Base-by-base conservation (phyloP, 2,329 filamentous ascomycete genomes). In the Emmonsia crescens region DNA sequence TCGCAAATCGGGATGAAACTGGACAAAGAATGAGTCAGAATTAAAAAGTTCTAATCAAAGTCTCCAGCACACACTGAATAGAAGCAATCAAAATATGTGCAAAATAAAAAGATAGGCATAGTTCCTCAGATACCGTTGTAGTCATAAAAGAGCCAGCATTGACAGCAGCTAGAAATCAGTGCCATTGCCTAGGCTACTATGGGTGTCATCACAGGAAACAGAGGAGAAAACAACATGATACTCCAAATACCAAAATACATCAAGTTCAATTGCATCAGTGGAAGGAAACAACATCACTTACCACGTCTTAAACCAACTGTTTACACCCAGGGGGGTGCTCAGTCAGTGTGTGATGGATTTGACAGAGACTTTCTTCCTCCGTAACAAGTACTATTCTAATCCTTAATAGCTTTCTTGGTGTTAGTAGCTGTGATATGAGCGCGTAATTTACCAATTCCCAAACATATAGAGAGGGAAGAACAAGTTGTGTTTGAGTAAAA, bases 51-150 rank as follows among this genome's bases (percentile, higher is more conserved):
- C 5, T 24, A 57, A 49, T 21, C 31, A 16, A 24, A 51, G 33
- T n/a, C 52, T 24, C 31, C 29, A 14, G 4, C 10, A 38, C n/a
- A 14, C 9, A 29, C 29, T 6, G 14, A 46, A 10, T 12, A 46
- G 56, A 36, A 59, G 5, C 2, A 29, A 16, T 58, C 14, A 24
- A 38, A 48, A 40, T 33, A 59, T 14, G 21, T 24, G n/a, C 6
- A 42, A 51, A 49, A 51, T 48, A 31, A 46, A 33, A 36, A 44
- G 38, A 36, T 59, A 16, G 40, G 33, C 65, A 64, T 59, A 59
- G 60, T 80, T 80, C 82, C 83, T 94, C 89, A 94, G 89, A 94
- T 94, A 94, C 89, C 89, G 89, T 94, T 93, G 89, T 94, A 94
- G 89, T 94, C 89, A 75, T 88, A 82, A 79, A 82, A 79, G 79